Base-by-base conservation (phyloP, 805 yeast species). In the Pichia scutulata region DNA sequence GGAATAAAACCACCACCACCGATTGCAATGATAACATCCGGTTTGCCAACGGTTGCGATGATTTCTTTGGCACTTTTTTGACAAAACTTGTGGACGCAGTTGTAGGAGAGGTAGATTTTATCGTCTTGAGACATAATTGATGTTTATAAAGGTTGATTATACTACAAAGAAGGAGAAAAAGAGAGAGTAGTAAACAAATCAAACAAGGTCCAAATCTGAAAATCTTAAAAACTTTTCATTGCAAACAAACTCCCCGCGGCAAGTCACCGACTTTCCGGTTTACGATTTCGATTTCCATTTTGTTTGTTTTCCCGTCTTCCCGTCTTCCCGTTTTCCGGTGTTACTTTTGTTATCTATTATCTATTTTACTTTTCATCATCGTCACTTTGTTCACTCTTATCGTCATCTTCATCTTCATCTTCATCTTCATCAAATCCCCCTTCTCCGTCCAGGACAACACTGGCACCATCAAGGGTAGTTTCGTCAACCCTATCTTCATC, bases 51-150 rank as follows among this genome's bases (percentile, higher is more conserved):
- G 2, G 55, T 59, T 16, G 49, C 63, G 41, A 68, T 54, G 44
- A 63, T 59, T 33, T 58, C 56, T n/a, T 50, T 58, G 6, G 71
- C 69, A 56, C 71, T 63, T 61, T 67, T 52, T 69, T 85, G 88
- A 65, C 95, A 88, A 52, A 85, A 74, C 71, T 87, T 87, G 73
- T 87, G 96, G 52, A 88, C 81, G 61, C 81, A 76, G 71, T 87
- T 84, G 75, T 87, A 87, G 21, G 90, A 81, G 56, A 87, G 81
- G 68, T 80, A 85, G 46, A 73, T 60, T 60, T 78, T 80, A 37
- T 76, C 75, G 21, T 76, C 75, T 21, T 57, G 62, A 7, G 65
- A 56, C 73, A 68, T 69, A 19, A 36, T 47, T 18, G n/a, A 25
- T 30, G 37, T n/a, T 33, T 33, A 33, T 33, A 33, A 9, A 33